Evolutionary conservation across 345 rosid species (phyloP), one percentile per base, ranked within the genome.

Genomic region (Psidium guajava): DNA sequence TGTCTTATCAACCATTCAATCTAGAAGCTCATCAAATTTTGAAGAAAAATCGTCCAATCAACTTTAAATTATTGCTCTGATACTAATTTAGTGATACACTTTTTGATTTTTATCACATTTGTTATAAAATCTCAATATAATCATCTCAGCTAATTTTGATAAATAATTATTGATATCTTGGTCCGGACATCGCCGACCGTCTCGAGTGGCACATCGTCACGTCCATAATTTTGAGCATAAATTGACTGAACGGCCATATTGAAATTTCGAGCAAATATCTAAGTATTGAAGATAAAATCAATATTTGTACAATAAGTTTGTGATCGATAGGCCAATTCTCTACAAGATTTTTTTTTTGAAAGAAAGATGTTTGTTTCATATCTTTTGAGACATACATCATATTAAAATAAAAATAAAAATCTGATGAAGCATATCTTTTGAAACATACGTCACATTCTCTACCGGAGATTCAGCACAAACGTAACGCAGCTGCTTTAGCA

Each of bases 151-250:
- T 1, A 16, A 64, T 64, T 64, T 32, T 32, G 0, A 7, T 7
- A 6, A 7, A 20, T 3, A 7, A 54, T 54, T 8, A 20, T 1
- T 3, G 24, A 54, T 4, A 24, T 3, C 8, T 6, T 54, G 22
- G 22, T 20, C 5, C 1, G 3, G 0, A 20, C 24, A 54, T 54
- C 24, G 24, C 1, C 24, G 56, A 20, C 0, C 0, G 10, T 54
- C 10, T 2, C 24, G 7, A 1, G 4, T 20, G 56, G 10, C 56
- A 6, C 24, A 28, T 61, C 6, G 0, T 32, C 6, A 32, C 2
- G 0, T 64, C 0, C 0, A 1, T 11, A 8, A 64, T 32, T 64
- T 32, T 4, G 0, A 18, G 0, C 0, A 8, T 14, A 16, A 32
- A 32, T 64, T 20, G 3, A 2, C 0, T 2, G 1, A 32, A 64